Base-by-base conservation (phyloP, 768 basidiomycete genomes). In the Fistulinella prunicolor region DNA sequence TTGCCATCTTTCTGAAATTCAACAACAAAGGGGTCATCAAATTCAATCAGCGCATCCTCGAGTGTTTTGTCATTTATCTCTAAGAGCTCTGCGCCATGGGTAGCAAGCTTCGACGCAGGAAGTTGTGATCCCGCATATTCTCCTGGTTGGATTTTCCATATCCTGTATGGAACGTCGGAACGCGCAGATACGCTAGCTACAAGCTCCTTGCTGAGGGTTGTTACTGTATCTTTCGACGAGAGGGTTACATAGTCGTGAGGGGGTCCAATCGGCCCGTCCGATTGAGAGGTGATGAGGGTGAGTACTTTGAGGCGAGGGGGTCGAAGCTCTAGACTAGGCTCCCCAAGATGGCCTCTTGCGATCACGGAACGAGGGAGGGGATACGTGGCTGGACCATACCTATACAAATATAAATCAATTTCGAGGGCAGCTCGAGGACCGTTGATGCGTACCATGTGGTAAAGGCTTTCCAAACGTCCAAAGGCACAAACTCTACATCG, bases 401-500 rank as follows among this genome's bases (percentile, higher is more conserved):
- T 94, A 55, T 20, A 26, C 9, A n/a, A n/a, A 21, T 4, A 41
- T 9, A 36, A 26, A 46, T 56, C 20, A 49, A 23, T 12, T 34
- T 22, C 8, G 30, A 49, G 22, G 7, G 44, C 23, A 43, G 29
- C 36, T 41, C 4, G 24, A 24, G 12, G 12, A 22, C 43, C 6
- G 50, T 16, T 7, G 42, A 54, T 19, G 46, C 53, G 40, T 3
- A 64, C 94, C 92, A 93, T 42, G 73, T 53, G 8, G 73, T 66
- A 32, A 96, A 75, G 17, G 76, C 71, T 19, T 72, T 60, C 94
- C 92, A 95, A 19, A 81, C 83, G 21, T 76, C 74, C 49, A 75
- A 71, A 2, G 91, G 89, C 3, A 96, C 74, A 55, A 81, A 86
- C 63, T 89, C 86, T 43, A 86, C 78, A 61, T 96, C 78, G 23